A percentile compares a stretch with the other conserved stretches of the same genome.
Evolutionary conservation across 225 moss, liverwort and hornwort species (phyloP).

Genomic region (Ulota crispa): DNA sequence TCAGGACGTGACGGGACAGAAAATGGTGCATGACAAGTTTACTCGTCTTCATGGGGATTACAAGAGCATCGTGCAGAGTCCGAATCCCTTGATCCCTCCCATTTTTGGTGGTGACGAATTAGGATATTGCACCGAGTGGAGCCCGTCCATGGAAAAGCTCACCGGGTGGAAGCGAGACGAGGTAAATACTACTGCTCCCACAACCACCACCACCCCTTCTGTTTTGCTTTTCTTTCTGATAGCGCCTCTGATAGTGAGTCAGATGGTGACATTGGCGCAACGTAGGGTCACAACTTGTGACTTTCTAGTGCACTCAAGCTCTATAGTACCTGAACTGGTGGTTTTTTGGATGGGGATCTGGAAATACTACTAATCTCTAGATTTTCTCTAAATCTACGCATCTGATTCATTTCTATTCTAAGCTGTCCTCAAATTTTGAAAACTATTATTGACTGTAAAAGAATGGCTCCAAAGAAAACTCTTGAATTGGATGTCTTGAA

Average conservation of each 20-base stretch:
- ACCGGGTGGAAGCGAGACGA: slow-evolving; percentile 56
- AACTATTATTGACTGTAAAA: no score
- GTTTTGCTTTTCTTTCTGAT: not conserved
- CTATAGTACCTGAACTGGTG: not conserved
- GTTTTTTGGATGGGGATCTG: not conserved
- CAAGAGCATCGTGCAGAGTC: slow-evolving; percentile 50
- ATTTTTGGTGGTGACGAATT: slow-evolving; percentile 53
- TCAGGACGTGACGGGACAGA: slow-evolving; percentile 55
- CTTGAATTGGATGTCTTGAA: not conserved
- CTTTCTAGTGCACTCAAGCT: not conserved
- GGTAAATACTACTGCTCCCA: slow-evolving; percentile 3
- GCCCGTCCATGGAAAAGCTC: slow-evolving; percentile 58
- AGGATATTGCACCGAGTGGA: slow-evolving; percentile 57
- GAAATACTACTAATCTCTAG: no score
- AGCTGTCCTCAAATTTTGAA: no score
- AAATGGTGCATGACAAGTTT: slow-evolving; percentile 54
- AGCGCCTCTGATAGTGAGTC: not conserved
- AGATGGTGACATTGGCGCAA: not conserved
- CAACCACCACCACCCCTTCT: not conserved
- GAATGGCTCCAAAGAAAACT: not conserved
- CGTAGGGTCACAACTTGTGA: not conserved
- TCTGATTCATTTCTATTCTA: no score
- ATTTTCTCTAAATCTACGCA: no score
- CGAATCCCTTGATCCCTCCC: slow-evolving; percentile 57
- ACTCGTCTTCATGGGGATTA: slow-evolving; percentile 57